Percentiles rank a stretch among this genome's conserved stretches.
Evolutionary conservation across 371 early-diverging fungal species (phyloP).

Genomic region (Enteropsectra breve): DNA sequence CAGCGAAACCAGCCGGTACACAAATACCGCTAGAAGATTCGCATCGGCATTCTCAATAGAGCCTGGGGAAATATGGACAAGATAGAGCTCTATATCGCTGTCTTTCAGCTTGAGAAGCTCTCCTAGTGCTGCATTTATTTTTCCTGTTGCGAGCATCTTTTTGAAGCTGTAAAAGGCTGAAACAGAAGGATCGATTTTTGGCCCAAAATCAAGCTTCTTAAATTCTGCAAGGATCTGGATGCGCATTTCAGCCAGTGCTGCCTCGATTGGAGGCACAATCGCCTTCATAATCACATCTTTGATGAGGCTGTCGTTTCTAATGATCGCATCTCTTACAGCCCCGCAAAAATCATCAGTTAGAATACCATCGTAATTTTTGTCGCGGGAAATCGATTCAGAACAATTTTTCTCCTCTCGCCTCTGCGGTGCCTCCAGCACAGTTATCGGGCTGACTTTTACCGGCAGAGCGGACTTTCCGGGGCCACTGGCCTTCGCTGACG

Average conservation of each 20-base stretch:
- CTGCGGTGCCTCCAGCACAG: too few species aligned
- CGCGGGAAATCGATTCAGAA: too few species aligned
- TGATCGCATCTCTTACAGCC: not conserved
- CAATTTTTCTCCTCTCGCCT: too few species aligned
- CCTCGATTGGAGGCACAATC: slow-evolving; percentile 52
- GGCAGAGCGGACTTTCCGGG: too few species aligned
- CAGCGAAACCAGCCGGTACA: not conserved
- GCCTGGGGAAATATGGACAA: not conserved
- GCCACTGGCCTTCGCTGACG: too few species aligned
- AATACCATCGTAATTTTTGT: too few species aligned
- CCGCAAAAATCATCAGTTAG: not conserved
- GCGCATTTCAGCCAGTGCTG: slow-evolving; percentile 53
- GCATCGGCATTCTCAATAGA: slow-evolving; percentile 6
- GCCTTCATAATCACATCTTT: slow-evolving; percentile 41
- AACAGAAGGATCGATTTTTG: not conserved
- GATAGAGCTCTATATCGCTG: not conserved
- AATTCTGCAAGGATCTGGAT: slow-evolving; percentile 53
- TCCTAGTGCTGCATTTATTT: not conserved
- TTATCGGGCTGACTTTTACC: too few species aligned
- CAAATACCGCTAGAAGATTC: not conserved
- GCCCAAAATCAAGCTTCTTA: slow-evolving; percentile 8
- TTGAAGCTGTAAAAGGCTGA: not conserved
- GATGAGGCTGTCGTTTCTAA: slow-evolving; percentile 18
- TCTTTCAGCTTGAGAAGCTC: slow-evolving; percentile 9
- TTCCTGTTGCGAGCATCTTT: not conserved